Evolutionary conservation across 805 yeast genomes (phyloP), one percentile per base, ranked within the genome.

Genomic region (Sugiyamaella marilandica): DNA sequence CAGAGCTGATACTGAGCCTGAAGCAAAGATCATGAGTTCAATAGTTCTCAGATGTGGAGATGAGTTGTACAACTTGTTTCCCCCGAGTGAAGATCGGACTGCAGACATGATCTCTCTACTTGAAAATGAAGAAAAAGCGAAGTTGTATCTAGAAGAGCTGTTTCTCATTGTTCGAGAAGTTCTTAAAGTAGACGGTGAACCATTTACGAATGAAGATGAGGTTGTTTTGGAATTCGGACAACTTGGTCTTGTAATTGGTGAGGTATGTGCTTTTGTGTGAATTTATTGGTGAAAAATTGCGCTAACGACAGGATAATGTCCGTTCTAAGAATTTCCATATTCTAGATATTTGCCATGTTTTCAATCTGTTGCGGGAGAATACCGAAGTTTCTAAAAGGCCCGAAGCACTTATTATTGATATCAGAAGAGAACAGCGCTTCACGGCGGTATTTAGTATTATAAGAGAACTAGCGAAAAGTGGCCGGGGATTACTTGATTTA

Each of bases 191-290:
- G 41, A 49, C 26, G 51, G 50, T 5, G 49, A 31, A 11, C 41
- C 47, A 4, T 51, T 49, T 43, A 41, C 44, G 33, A 29, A 50
- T 37, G 60, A 59, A 13, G 39, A 37, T 24, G 66, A 62, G 57
- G 46, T 62, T 24, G 51, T 57, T 4, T 50, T 64, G 36, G 34
- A 49, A 2, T 52, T 63, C 29, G 51, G 55, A 2, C 62, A 57
- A 36, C 53, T 64, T 18, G 63, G 54, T 1, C 58, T 65, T 11
- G 41, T 14, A 11, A 32, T 65, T 11, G 60, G 62, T 9, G 68
- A 63, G 45, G 57, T 54, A 34, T 33, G 55, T 54, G 32, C 1
- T 13, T 29, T 41, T 24, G 2, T 13, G 10, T 13, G 16, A 5
- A 3, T 5, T 18, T 39, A 13, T 26, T 14, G 21, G n/a, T n/a